Evolutionary conservation across 768 basidiomycete genomes (phyloP), one percentile per base, ranked within the genome.

Genomic region (Phaeotremella fagi): DNA sequence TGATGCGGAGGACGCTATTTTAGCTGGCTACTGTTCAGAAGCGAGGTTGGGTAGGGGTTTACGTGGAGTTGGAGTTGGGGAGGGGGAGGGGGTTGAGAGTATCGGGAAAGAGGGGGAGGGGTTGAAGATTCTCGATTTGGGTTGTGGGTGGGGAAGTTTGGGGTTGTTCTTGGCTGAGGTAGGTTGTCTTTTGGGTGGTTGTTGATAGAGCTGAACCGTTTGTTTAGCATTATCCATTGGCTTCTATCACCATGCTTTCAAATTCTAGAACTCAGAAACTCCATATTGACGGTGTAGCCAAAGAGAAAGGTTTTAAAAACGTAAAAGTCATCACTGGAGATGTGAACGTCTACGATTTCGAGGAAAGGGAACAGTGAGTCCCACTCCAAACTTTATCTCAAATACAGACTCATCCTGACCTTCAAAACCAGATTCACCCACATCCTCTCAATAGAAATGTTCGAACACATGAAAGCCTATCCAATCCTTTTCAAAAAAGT

Each of bases 381-480:
- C 22, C 14, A 20, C 7, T 1, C 14, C 15, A 22, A 12, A 12
- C 4, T 24, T 57, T 12, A 31, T 3, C 51, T 22, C 35, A 22
- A 20, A 18, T 28, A 35, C 37, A 25, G 12, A 5, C 31, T 16
- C 31, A 7, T 24, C 36, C 41, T 28, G 1, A 14, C 28, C 41
- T 29, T 27, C 38, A 12, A 5, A 3, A 15, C 6, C 48, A 85
- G 83, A 50, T 86, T 87, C 70, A 84, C 86, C 63, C 79, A 84
- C 52, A 82, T 86, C 48, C 64, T 86, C 14, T 83, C 82, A 2
- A 85, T 86, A 46, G 85, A 86, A 73, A 84, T 82, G 65, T 84
- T 85, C 59, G 84, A 85, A 63, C 85, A 86, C 68, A 84, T 85
- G 83, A 85, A 85, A 74, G 85, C 85, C 64, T 86, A 86, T 73